A percentile compares a stretch with the other conserved stretches of the same genome.
phyloP scores from a whole-genome alignment of 192 early-diverging fungal genomes.

The Mortierella antarctica region DNA sequence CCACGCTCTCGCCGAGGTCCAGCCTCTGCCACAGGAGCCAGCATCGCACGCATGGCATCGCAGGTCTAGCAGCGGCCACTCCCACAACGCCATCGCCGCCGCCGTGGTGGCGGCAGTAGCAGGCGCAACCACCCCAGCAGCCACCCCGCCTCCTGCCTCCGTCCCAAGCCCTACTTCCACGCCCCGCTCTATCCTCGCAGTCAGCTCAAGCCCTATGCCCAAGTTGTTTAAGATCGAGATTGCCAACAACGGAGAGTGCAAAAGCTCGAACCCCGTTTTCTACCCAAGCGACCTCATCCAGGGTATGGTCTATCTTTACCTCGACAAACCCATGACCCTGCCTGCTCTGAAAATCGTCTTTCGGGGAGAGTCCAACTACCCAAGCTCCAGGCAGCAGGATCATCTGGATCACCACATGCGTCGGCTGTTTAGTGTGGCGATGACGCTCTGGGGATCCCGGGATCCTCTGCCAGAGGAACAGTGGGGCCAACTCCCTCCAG shows the following conservation, averaged over 20 bases:
- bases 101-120: neutral
- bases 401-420: conserved; percentile 50
- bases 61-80: conserved; percentile 11
- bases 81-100: conserved; percentile 1
- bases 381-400: conserved; percentile 49
- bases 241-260: conserved; percentile 46
- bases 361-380: conserved; percentile 49
- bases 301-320: conserved; percentile 49
- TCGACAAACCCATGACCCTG: conserved; percentile 52
- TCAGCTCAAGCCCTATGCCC: conserved; percentile 39
- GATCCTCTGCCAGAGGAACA: conserved; percentile 41
- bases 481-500: conserved; percentile 42
- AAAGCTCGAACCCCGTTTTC: conserved; percentile 41
- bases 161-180: neutral
- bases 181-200: conserved; percentile 7
- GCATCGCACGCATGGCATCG: conserved; percentile 1
- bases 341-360: conserved; percentile 54
- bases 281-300: conserved; percentile 51
- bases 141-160: neutral
- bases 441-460: conserved; percentile 50
- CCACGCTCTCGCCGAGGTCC: conserved; percentile 1
- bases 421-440: conserved; percentile 49
- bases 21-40: conserved; percentile 3
- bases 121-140: neutral
- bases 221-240: conserved; percentile 52